Evolutionary conservation across 1,284 basidiomycete species (phyloP), one percentile per base, ranked within the genome.

Genomic region (Fereydounia khargensis): DNA sequence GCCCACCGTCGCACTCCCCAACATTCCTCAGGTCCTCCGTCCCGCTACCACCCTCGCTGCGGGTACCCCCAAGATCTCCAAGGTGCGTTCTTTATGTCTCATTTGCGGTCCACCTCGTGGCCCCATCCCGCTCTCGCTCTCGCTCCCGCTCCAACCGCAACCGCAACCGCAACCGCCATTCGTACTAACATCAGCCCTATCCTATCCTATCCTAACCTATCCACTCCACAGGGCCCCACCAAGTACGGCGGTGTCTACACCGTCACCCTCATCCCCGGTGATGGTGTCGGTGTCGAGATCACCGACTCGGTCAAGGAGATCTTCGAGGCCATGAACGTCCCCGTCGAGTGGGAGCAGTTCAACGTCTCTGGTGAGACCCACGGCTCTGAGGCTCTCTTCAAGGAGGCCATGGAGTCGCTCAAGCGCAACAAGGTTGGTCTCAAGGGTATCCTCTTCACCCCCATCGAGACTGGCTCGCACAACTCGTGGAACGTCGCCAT

Each of bases 401-500:
- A 89, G 80, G 85, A 92, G 81, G 72, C 94, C 38, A 91, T 99
- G 67, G 83, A 83, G 59, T 91, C 88, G 24, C 87, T 99, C 71
- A 92, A 88, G 81, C 89, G 87, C 81, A 98, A 98, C 83, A 85
- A 89, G 77, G 95, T 99, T 60, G 95, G 95, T 62, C 84, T 99
- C 71, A 99, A 99, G 82, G 95, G 95, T 73, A 97, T 98, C 70
- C 87, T 98, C 59, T 97, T 94, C 82, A 99, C 95, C 36, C 95
- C 94, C 65, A 91, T 95, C 74, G 95, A 92, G 47, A 88, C 90
- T 76, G 86, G 85, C 27, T 92, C 91, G 20, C 95, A 98, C 80
- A 92, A 95, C 73, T 97, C 92, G 56, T 98, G 95, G 95, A 99
- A 99, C 79, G 94, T 99, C 51, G 95, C 95, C 61, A 96, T 99